These are phyloP conservation scores for Podospora pseudoanserina DNA, from an alignment of 495 filamentous ascomycete genomes.

Conservation along the genomic window DNA sequence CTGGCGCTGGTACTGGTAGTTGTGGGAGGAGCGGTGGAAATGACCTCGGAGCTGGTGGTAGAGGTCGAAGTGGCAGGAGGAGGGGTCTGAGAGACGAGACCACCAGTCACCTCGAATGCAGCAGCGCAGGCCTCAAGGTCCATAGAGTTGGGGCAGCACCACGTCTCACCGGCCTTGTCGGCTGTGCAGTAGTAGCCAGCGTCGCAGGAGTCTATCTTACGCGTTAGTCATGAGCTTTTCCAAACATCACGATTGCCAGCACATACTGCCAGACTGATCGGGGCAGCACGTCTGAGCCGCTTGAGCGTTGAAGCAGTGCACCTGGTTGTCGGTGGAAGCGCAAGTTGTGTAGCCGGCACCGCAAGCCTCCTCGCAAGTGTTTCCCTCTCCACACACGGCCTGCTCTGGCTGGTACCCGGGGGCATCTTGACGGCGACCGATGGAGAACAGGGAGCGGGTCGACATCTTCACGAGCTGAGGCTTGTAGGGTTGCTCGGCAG, in stretches of 20 bases:
- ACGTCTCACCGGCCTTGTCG: conserved; percentile 37
- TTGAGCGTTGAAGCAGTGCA: conserved; percentile 46
- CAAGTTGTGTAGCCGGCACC: conserved; percentile 43
- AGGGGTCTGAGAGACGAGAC: conserved; percentile 37
- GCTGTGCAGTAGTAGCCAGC: conserved; percentile 46
- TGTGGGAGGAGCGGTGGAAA: conserved; percentile 25
- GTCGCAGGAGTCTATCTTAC: conserved; percentile 43
- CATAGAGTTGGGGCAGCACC: conserved; percentile 47
- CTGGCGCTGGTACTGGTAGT: conserved; percentile 15
- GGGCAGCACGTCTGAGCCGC: conserved; percentile 46
- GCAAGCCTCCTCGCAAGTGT: conserved; percentile 48
- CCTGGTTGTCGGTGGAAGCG: conserved; percentile 34
- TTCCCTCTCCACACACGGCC: conserved; percentile 38
- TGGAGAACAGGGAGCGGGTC: conserved; percentile 37
- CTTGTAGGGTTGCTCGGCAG: conserved; percentile 43
- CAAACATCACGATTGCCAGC: too few species aligned
- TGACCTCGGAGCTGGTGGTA: conserved; percentile 8
- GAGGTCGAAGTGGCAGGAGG: conserved; percentile 14
- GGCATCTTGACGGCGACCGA: conserved; percentile 34
- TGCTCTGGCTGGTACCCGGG: conserved; percentile 43
- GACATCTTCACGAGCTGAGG: conserved; percentile 38
- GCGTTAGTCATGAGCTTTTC: conserved; percentile 12
- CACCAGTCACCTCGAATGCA: conserved; percentile 36
- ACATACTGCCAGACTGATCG: conserved; percentile 42
- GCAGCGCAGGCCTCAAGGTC: conserved; percentile 41